phyloP scores from a whole-genome alignment of 2,329 filamentous ascomycete species.

The Fusarium hostae region DNA sequence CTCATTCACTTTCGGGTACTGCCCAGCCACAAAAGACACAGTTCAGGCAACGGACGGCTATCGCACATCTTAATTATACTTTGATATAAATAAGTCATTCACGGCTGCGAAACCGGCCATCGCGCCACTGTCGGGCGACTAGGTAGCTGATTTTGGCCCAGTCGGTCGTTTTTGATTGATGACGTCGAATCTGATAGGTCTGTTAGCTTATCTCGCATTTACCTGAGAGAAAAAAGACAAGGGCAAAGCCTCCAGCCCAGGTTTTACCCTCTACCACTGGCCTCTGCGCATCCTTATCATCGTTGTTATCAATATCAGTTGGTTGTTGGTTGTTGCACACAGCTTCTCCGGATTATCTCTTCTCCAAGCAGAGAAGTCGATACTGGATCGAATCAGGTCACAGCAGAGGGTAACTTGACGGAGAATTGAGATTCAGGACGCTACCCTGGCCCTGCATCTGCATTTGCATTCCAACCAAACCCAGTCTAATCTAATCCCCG shows the following conservation, averaged over 20 bases:
- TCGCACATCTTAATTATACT: slow-evolving; percentile 2
- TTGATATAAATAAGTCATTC: slow-evolving; percentile 12
- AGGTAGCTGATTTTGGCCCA: slow-evolving; percentile 26
- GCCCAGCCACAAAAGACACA: slow-evolving; percentile 10
- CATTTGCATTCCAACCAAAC: slow-evolving; percentile 24
- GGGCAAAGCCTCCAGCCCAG: neutral
- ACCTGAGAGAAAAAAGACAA: slow-evolving; percentile 53
- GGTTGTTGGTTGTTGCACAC: slow-evolving; percentile 5
- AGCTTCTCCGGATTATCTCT: slow-evolving; percentile 24
- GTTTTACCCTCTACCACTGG: neutral
- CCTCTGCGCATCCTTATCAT: slow-evolving; percentile 9
- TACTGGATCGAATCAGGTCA: slow-evolving; percentile 30
- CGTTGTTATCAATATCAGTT: neutral
- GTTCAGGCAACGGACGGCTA: neutral
- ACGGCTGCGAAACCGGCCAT: slow-evolving; percentile 18
- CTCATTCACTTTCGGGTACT: neutral
- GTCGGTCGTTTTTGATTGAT: slow-evolving; percentile 50
- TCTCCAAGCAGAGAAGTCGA: slow-evolving; percentile 9
- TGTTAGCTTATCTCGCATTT: slow-evolving; percentile 66
- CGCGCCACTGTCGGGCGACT: slow-evolving; percentile 32
- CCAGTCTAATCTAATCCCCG: slow-evolving; percentile 37
- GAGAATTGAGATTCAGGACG: slow-evolving; percentile 10
- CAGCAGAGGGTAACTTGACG: slow-evolving; percentile 8
- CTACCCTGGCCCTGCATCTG: slow-evolving; percentile 12
- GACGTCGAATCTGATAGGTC: slow-evolving; percentile 63